Conservation (phyloP, 352 stramenopile genomes). For the Phytophthora cryptogea region DNA sequence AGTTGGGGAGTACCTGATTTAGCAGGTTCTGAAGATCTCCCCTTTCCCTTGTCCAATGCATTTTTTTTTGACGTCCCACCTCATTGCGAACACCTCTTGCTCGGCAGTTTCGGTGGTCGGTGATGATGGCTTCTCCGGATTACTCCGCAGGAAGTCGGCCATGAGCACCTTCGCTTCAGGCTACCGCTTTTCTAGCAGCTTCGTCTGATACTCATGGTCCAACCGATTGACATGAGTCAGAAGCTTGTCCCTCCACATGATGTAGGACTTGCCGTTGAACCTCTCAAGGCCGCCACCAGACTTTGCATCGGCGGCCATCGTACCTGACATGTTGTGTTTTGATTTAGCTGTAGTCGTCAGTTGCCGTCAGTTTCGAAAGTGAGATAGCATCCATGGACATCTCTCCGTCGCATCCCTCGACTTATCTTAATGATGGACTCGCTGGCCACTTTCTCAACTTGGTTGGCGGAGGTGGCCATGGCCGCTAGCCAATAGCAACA, state of each 20-base stretch:
- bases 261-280: slow-evolving; percentile 21
- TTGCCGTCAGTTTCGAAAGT: slow-evolving; percentile 15
- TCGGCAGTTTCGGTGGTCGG: not conserved
- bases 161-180: slow-evolving; percentile 15
- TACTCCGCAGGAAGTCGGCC: slow-evolving; percentile 8
- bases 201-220: slow-evolving; percentile 16
- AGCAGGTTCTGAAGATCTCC: slow-evolving; percentile 15
- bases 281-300: slow-evolving; percentile 4
- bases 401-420: slow-evolving; percentile 5
- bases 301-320: slow-evolving; percentile 18
- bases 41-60: slow-evolving; percentile 10
- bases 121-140: slow-evolving; percentile 2
- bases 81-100: slow-evolving; percentile 2
- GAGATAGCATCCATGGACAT: slow-evolving; percentile 4
- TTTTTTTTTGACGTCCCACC: slow-evolving; percentile 7
- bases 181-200: slow-evolving; percentile 21
- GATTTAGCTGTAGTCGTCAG: not conserved
- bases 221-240: slow-evolving; percentile 19
- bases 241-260: slow-evolving; percentile 25
- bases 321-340: slow-evolving; percentile 17
- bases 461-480: too few species aligned
- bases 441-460: not conserved
- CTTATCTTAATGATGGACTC: not conserved
- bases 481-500: too few species aligned
- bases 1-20: slow-evolving; percentile 14